phyloP scores from a whole-genome alignment of 2,329 filamentous ascomycete species.

The Talaromyces amestolkiae region DNA sequence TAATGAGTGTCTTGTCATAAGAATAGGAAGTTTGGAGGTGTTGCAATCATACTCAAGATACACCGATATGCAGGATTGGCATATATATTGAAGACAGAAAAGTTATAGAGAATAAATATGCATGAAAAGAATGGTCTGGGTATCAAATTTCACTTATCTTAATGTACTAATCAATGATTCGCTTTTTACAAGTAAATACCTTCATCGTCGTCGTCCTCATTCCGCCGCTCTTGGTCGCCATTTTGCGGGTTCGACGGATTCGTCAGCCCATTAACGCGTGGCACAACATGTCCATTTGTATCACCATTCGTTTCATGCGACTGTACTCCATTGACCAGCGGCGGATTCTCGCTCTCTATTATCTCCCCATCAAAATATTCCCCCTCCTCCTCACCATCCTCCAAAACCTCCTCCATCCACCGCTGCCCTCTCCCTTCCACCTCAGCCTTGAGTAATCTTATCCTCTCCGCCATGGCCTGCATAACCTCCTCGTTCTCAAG shows the following conservation, averaged over 20 bases:
- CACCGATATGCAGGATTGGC: background rate
- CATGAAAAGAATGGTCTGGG: background rate
- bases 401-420: constrained; percentile 45
- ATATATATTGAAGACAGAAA: background rate
- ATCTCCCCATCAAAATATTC: background rate
- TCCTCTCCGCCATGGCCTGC: constrained; percentile 54
- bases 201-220: constrained; percentile 12
- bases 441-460: constrained; percentile 50
- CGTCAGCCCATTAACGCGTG: constrained; percentile 11
- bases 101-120: background rate
- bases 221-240: constrained; percentile 1
- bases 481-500: constrained; percentile 60
- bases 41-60: constrained; percentile 14
- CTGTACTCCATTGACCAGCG: constrained; percentile 3
- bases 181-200: constrained; percentile 20
- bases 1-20: constrained; percentile 3
- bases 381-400: constrained; percentile 18
- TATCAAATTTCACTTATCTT: constrained; percentile 2
- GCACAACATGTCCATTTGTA: background rate
- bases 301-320: constrained; percentile 5
- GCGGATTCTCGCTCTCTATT: background rate
- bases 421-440: constrained; percentile 56
- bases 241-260: constrained; percentile 5
- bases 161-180: background rate
- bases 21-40: constrained; percentile 13